Percentiles rank a stretch among this genome's conserved stretches.
phyloP scores from a whole-genome alignment of 495 filamentous ascomycete genomes.

The Penicillium maclennaniae region DNA sequence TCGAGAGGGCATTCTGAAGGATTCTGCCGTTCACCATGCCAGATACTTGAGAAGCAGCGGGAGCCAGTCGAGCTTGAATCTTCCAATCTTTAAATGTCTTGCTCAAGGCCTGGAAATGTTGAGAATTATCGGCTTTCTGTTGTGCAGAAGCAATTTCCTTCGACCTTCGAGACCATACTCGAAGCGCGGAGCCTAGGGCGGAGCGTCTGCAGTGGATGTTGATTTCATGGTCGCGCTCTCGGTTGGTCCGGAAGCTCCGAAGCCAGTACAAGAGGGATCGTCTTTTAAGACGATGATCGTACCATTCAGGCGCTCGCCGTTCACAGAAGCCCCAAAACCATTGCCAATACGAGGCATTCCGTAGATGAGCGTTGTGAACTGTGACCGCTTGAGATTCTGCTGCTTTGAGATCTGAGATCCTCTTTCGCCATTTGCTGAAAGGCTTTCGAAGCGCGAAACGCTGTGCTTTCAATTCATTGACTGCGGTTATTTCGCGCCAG shows the following conservation, averaged over 20 bases:
- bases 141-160: constrained; percentile 25
- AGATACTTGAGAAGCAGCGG: constrained; percentile 43
- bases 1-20: constrained; percentile 43
- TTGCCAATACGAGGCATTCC: constrained; percentile 44
- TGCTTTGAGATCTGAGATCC: constrained; percentile 28
- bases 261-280: constrained; percentile 46
- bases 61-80: constrained; percentile 42
- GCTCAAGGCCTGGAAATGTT: constrained; percentile 28
- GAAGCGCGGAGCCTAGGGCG: constrained; percentile 24
- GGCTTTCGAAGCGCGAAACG: constrained; percentile 57
- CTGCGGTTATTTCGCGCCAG: constrained; percentile 69
- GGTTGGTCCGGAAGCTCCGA: constrained; percentile 39
- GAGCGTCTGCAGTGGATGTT: constrained; percentile 27
- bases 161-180: constrained; percentile 31
- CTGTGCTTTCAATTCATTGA: constrained; percentile 65
- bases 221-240: constrained; percentile 42
- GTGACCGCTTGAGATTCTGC: constrained; percentile 38
- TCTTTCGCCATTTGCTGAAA: constrained; percentile 53
- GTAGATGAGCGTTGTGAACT: constrained; percentile 42
- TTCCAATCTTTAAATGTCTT: constrained; percentile 37
- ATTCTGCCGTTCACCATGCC: constrained; percentile 47
- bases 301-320: constrained; percentile 51
- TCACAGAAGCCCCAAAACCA: constrained; percentile 57
- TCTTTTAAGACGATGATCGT: constrained; percentile 44
- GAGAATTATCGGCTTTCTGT: constrained; percentile 31